phyloP scores from a whole-genome alignment of 768 basidiomycete genomes.

The Strobilomyces confusus region DNA sequence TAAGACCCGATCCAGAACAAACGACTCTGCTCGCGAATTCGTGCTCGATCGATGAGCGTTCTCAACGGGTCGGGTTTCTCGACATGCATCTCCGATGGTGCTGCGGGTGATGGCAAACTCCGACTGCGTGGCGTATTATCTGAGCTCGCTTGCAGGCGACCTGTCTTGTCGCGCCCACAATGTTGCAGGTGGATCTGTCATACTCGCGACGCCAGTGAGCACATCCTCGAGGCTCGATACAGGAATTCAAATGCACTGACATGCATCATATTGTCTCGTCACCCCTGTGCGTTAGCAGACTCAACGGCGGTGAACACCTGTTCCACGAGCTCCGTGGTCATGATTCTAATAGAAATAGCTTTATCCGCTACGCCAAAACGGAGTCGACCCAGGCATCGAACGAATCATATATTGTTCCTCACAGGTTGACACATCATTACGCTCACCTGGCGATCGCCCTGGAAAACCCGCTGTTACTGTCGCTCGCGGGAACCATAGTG shows the following conservation, averaged over 20 bases:
- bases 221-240: background rate
- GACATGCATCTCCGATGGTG: conserved; percentile 22
- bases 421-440: background rate
- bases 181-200: conserved; percentile 3
- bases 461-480: background rate
- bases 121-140: conserved; percentile 12
- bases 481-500: background rate
- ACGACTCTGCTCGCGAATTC: background rate
- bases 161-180: conserved; percentile 3
- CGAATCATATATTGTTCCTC: background rate
- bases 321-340: background rate
- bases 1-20: conserved; percentile 1
- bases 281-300: conserved; percentile 2
- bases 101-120: conserved; percentile 1
- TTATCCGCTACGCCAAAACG: background rate
- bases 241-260: background rate
- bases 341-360: background rate
- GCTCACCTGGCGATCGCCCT: background rate
- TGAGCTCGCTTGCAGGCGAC: background rate
- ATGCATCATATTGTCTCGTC: conserved; percentile 5
- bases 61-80: conserved; percentile 9
- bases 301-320: background rate
- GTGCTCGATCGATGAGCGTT: conserved; percentile 5
- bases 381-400: background rate
- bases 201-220: conserved; percentile 1